Percentiles rank a stretch among this genome's conserved stretches.
These are phyloP conservation scores for Phytophthora sp. DNA, from an alignment of 352 stramenopile species.

Conservation along the genomic window DNA sequence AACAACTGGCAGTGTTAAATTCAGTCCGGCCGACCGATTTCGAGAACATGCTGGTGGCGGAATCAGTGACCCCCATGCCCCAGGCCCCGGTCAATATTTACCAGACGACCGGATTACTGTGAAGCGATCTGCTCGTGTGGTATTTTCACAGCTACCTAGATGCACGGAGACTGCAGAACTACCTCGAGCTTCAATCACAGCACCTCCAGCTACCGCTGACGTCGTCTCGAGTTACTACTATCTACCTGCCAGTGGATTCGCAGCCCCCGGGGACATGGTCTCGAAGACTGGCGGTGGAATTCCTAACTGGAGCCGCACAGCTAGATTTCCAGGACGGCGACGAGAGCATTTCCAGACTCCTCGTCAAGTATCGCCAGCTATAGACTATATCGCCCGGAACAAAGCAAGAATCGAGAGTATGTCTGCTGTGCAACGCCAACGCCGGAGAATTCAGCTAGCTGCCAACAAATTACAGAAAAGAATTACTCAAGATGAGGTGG, in stretches of 20 bases:
- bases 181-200: conserved; percentile 21
- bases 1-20: conserved; percentile 48
- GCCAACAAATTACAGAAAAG: not conserved
- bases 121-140: conserved; percentile 35
- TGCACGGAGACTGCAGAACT: conserved; percentile 37
- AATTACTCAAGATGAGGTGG: not conserved
- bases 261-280: conserved; percentile 11
- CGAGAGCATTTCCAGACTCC: conserved; percentile 14
- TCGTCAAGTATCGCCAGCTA: not conserved
- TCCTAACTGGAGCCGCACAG: conserved; percentile 48
- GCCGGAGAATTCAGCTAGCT: conserved; percentile 6
- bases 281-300: conserved; percentile 30
- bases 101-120: conserved; percentile 39
- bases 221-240: conserved; percentile 73
- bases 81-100: conserved; percentile 60
- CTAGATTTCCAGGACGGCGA: conserved; percentile 36
- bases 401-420: conserved; percentile 33
- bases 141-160: conserved; percentile 62
- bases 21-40: conserved; percentile 67
- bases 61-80: conserved; percentile 22
- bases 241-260: conserved; percentile 47
- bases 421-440: conserved; percentile 29
- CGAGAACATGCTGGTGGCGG: conserved; percentile 48
- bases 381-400: conserved; percentile 43
- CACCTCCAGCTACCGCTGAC: conserved; percentile 38